Evolutionary conservation across 352 stramenopile species (phyloP).

Genomic region (Globisporangium uncinulatum): DNA sequence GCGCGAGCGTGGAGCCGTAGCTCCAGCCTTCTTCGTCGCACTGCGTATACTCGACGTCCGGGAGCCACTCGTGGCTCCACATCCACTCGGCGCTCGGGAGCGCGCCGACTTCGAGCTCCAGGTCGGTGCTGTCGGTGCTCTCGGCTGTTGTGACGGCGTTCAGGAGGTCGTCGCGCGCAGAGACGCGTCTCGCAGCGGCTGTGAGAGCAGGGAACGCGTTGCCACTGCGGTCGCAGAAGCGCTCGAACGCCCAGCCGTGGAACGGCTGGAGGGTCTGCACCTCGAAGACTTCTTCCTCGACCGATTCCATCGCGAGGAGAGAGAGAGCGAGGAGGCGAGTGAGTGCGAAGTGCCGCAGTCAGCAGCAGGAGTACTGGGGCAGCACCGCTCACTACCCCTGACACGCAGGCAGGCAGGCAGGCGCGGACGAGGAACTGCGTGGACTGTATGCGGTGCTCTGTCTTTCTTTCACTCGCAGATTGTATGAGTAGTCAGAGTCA

Average conservation of each 20-base stretch:
- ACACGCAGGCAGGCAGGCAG: too few relatives aligned
- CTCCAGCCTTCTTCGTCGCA: slow-evolving; percentile 83
- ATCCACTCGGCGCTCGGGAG: slow-evolving; percentile 67
- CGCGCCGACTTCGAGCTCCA: slow-evolving; percentile 52
- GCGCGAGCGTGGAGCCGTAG: slow-evolving; percentile 78
- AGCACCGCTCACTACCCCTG: too few relatives aligned
- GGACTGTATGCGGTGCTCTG: too few relatives aligned
- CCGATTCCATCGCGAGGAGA: slow-evolving; percentile 40
- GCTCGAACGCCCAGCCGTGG: slow-evolving; percentile 71
- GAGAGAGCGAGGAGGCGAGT: too few relatives aligned
- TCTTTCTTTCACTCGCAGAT: too few relatives aligned
- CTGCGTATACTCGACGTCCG: slow-evolving; percentile 70
- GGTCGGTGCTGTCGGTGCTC: slow-evolving; percentile 11
- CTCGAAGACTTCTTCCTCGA: slow-evolving; percentile 81
- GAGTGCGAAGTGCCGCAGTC: not conserved
- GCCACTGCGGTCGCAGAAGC: slow-evolving; percentile 74
- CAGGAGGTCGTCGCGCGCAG: slow-evolving; percentile 41
- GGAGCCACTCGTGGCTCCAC: slow-evolving; percentile 77
- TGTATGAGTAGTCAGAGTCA: too few relatives aligned
- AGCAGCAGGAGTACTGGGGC: too few relatives aligned
- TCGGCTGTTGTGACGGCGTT: slow-evolving; percentile 30
- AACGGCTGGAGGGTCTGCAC: slow-evolving; percentile 82
- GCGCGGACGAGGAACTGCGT: too few relatives aligned
- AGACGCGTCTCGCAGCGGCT: slow-evolving; percentile 30
- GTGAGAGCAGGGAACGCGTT: slow-evolving; percentile 65